Percentiles rank a stretch among this genome's conserved stretches.
phyloP scores from a whole-genome alignment of 805 yeast species.

The Cyberlindnera americana region DNA sequence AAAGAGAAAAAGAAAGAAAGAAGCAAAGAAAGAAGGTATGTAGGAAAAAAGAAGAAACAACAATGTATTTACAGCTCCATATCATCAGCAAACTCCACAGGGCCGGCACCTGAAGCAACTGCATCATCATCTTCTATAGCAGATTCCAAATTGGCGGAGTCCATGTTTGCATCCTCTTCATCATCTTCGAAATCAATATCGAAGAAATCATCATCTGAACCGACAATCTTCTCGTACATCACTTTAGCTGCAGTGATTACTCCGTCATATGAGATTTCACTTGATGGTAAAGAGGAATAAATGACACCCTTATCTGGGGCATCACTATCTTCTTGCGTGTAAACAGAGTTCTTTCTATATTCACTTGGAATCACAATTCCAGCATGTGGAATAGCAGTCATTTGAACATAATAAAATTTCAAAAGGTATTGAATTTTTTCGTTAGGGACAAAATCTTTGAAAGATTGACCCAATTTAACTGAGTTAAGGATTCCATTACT shows the following conservation, averaged over 20 bases:
- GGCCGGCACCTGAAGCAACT: conserved; percentile 26
- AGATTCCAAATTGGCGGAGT: conserved; percentile 24
- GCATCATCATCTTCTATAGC: conserved; percentile 23
- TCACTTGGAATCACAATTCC: conserved; percentile 45
- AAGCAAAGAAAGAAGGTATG: neutral
- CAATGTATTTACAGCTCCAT: conserved; percentile 23
- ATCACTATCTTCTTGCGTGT: conserved; percentile 27
- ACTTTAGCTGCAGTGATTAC: conserved; percentile 75
- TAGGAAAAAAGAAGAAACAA: neutral
- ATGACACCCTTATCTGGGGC: conserved; percentile 44
- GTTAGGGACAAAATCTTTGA: conserved; percentile 80
- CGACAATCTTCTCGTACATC: conserved; percentile 75
- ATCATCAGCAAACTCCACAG: conserved; percentile 38
- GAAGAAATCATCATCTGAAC: conserved; percentile 93
- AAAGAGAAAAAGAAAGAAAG: neutral
- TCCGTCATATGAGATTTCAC: conserved; percentile 91
- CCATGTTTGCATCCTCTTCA: conserved; percentile 46
- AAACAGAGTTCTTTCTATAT: conserved; percentile 34
- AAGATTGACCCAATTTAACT: conserved; percentile 79
- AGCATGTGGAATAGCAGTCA: conserved; percentile 52
- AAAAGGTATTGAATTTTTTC: conserved; percentile 61
- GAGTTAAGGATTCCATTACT: conserved; percentile 68
- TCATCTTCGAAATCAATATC: conserved; percentile 92
- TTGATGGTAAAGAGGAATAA: conserved; percentile 66
- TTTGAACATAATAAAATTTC: conserved; percentile 60